phyloP scores from a whole-genome alignment of 495 filamentous ascomycete genomes.

The Articulospora tetracladia region DNA sequence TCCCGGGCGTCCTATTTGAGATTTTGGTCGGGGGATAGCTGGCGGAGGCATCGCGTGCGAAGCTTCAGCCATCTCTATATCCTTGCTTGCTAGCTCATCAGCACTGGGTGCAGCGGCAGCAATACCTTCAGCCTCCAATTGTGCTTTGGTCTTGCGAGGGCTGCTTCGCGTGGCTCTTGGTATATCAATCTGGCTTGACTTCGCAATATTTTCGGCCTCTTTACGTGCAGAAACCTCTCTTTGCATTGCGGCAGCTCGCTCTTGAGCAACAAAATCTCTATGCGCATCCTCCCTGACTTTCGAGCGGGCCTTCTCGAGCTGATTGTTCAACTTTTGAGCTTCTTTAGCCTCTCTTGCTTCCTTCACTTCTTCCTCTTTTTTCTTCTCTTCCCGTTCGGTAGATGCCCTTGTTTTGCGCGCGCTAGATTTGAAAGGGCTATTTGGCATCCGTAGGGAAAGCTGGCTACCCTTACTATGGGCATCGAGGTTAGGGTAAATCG shows the following conservation, averaged over 20 bases:
- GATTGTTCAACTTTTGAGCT: slow-evolving; percentile 37
- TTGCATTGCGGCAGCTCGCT: slow-evolving; percentile 44
- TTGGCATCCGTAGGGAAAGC: slow-evolving; percentile 25
- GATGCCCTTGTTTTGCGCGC: slow-evolving; percentile 68
- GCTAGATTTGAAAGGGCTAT: slow-evolving; percentile 40
- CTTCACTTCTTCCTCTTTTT: slow-evolving; percentile 41
- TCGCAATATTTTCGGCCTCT: slow-evolving; percentile 37
- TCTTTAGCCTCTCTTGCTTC: slow-evolving; percentile 59
- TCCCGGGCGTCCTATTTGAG: slow-evolving; percentile 49
- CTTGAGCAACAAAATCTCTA: slow-evolving; percentile 58
- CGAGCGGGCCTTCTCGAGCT: slow-evolving; percentile 53
- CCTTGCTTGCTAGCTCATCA: slow-evolving; percentile 36
- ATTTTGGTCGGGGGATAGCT: slow-evolving; percentile 46
- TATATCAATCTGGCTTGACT: slow-evolving; percentile 31
- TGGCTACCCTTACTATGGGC: slow-evolving; percentile 29
- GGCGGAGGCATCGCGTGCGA: slow-evolving; percentile 49
- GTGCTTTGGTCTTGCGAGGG: slow-evolving; percentile 47
- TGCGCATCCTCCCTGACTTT: slow-evolving; percentile 61
- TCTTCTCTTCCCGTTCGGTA: slow-evolving; percentile 58
- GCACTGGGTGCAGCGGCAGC: slow-evolving; percentile 29
- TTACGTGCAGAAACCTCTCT: slow-evolving; percentile 36
- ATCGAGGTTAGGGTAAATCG: slow-evolving; percentile 40
- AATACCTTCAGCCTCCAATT: slow-evolving; percentile 38
- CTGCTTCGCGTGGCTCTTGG: slow-evolving; percentile 42
- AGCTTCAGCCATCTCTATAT: slow-evolving; percentile 47